These are phyloP conservation scores for Talaromyces rugulosus DNA, from an alignment of 2,329 filamentous ascomycete species.

Conservation along the genomic window DNA sequence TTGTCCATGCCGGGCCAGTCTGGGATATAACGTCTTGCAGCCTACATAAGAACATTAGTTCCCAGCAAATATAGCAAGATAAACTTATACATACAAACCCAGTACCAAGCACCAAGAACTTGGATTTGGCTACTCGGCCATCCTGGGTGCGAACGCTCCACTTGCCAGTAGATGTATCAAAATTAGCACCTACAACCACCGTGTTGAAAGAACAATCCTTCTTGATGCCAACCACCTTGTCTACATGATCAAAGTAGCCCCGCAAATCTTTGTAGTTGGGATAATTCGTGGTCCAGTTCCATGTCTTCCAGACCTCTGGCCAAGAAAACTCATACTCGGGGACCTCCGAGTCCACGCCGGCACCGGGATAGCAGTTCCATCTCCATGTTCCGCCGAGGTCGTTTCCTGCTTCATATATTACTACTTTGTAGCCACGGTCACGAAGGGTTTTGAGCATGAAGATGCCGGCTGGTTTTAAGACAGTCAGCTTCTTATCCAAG, in stretches of 20 bases:
- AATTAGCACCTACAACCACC: slow-evolving; percentile 38
- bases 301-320: slow-evolving; percentile 45
- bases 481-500: not conserved
- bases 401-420: slow-evolving; percentile 50
- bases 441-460: slow-evolving; percentile 51
- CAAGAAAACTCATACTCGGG: slow-evolving; percentile 53
- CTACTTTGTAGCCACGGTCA: slow-evolving; percentile 39
- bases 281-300: slow-evolving; percentile 38
- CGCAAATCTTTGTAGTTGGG: slow-evolving; percentile 35
- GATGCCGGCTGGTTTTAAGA: slow-evolving; percentile 27
- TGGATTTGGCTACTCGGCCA: slow-evolving; percentile 35
- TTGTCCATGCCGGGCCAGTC: slow-evolving; percentile 31
- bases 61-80: not conserved
- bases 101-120: slow-evolving; percentile 43
- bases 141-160: slow-evolving; percentile 46
- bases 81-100: slow-evolving; percentile 26
- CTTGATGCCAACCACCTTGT: slow-evolving; percentile 39
- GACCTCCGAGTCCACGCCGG: slow-evolving; percentile 49
- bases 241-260: slow-evolving; percentile 46
- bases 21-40: slow-evolving; percentile 42
- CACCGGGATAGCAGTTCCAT: slow-evolving; percentile 52
- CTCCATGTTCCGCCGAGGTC: slow-evolving; percentile 50
- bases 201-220: slow-evolving; percentile 45
- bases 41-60: slow-evolving; percentile 24
- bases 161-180: slow-evolving; percentile 27